Base-by-base conservation (phyloP, 768 basidiomycete species). In the Mycena rebaudengoi region DNA sequence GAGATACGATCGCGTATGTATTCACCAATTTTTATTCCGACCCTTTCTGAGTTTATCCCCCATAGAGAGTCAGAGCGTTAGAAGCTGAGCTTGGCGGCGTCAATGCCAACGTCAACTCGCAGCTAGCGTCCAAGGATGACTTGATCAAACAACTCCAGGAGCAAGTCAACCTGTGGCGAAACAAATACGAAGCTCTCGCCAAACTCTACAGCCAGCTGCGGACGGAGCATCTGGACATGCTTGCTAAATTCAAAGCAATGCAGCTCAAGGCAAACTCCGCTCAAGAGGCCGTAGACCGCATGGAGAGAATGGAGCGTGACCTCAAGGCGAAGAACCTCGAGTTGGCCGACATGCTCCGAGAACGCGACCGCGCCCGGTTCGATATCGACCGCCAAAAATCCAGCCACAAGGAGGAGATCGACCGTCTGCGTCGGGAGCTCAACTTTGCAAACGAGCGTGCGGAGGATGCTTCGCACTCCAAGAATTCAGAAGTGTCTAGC, bases 301-400 rank as follows among this genome's bases (percentile, higher is more conserved):
- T 99, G 96, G 98, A 99, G 76, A 85, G 96, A 60, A 99, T 99
- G 96, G 98, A 99, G 75, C 85, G 96, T 32, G 98, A 99, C 74
- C 82, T 99, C 70, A 99, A 99, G 80, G 85, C 94, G n/a, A 99
- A 99, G 86, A 99, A 98, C 73, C 78, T 99, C 57, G 98, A 99
- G 76, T 82, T 99, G 20, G 98, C 98, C 23, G 98, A 99, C 74
- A 99, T 99, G 98, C 91, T 99, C 69, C 87, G 97, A 45, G 98
- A 99, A 77, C 89, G 98, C 32, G 98, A 99, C 74, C 86, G 96
- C 58, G 96, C 97, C 33, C 84, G 98, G 43, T 99, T 98, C 71
- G 98, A 99, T 68, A 81, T 98, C 23, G 98, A 99, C 73, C 85
- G 98, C 21, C 86, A 94, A 74, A 98, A 97, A 79, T 88, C 94